Conservation (phyloP, 257 asterid genomes). For the Solanum etuberosum region DNA sequence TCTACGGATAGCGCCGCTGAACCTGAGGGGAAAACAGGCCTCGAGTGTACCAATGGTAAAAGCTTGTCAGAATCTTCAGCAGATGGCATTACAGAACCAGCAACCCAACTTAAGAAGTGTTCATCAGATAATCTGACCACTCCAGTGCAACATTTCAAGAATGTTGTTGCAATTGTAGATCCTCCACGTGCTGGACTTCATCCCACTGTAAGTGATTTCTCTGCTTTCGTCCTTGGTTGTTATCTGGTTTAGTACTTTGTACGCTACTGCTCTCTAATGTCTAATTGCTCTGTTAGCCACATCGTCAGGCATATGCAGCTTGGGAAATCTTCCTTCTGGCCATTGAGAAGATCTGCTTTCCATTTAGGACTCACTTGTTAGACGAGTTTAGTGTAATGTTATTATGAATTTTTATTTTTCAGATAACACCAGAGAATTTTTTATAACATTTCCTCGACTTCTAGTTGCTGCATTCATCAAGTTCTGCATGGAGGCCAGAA, state of each 20-base stretch:
- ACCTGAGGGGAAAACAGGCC: slow-evolving; percentile 21
- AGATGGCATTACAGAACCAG: slow-evolving; percentile 18
- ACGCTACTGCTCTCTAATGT: neutral
- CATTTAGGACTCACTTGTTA: neutral
- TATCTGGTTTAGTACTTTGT: neutral
- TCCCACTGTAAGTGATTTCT: slow-evolving; percentile 72
- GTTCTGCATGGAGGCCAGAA: neutral
- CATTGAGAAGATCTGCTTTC: neutral
- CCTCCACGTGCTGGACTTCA: slow-evolving; percentile 99
- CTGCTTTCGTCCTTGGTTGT: neutral
- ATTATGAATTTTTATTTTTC: neutral
- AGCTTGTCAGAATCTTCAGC: slow-evolving; percentile 2
- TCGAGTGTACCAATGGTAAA: slow-evolving; percentile 21
- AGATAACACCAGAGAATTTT: neutral
- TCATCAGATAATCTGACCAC: slow-evolving; percentile 16
- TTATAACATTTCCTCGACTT: neutral
- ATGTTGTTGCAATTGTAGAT: slow-evolving; percentile 91
- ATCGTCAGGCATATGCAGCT: neutral
- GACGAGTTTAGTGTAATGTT: neutral
- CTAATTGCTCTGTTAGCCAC: neutral
- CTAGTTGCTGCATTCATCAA: neutral
- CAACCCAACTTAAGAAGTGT: slow-evolving; percentile 15
- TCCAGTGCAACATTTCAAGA: slow-evolving; percentile 39
- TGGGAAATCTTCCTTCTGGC: neutral
- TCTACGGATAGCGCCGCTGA: slow-evolving; percentile 14